Conservation (phyloP, 768 basidiomycete genomes). For the Trichaptum fuscoviolaceum region DNA sequence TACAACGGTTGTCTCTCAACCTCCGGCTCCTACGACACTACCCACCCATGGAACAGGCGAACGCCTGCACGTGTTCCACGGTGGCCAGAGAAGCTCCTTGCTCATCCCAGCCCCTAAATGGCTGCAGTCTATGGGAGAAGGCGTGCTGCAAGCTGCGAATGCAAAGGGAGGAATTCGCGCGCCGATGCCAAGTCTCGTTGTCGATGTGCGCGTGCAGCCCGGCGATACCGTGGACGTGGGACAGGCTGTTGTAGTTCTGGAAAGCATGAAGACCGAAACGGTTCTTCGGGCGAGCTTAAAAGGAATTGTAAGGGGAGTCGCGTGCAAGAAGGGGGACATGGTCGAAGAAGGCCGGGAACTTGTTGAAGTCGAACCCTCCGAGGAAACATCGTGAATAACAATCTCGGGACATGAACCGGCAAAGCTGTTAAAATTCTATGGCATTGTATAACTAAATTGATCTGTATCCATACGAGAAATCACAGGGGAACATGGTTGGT, state of each 20-base stretch:
- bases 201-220: constrained; percentile 74
- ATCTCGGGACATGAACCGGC: background rate
- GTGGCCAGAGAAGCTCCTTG: constrained; percentile 59
- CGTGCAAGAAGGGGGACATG: constrained; percentile 84
- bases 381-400: background rate
- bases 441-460: background rate
- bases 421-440: background rate
- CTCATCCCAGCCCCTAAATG: constrained; percentile 66
- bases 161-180: constrained; percentile 63
- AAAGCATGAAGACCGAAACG: constrained; percentile 98
- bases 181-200: constrained; percentile 92
- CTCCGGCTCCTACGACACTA: constrained; percentile 48
- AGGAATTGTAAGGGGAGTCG: constrained; percentile 67
- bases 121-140: constrained; percentile 61
- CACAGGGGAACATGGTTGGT: background rate
- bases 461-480: constrained; percentile 1
- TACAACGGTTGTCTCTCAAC: constrained; percentile 75
- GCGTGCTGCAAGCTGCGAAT: constrained; percentile 40
- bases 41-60: constrained; percentile 55
- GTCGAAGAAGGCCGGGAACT: constrained; percentile 83
- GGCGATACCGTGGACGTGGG: constrained; percentile 80
- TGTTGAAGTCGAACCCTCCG: constrained; percentile 49
- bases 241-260: constrained; percentile 76
- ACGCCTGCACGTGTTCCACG: constrained; percentile 69
- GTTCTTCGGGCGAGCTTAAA: constrained; percentile 66